Base-by-base conservation (phyloP, 176 grass and related monocot genomes). In the Saccharum spontaneum region DNA sequence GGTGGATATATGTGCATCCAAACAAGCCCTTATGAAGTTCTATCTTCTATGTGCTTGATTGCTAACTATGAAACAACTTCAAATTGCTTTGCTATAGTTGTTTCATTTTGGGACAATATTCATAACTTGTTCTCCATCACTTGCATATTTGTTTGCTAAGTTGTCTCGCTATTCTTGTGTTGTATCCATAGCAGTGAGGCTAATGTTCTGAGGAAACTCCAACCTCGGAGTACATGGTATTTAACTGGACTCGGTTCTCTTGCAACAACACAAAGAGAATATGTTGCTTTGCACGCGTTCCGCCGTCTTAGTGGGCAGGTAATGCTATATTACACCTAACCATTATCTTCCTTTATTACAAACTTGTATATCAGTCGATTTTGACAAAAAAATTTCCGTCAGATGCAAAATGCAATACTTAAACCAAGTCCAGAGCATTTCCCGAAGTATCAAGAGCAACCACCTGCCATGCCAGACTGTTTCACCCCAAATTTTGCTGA, bases 371-470 rank as follows among this genome's bases (percentile, higher is more conserved):
- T 75, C 16, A 11, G 11, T 26, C 61, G 12, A 45, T 82, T 54
- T 71, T 88, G 72, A 88, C 24, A n/a, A n/a, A 59, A 59, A 36
- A 54, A 84, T 40, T n/a, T 9, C 37, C 69, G 1, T 85, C 86
- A 99, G 97, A 99, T 99, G 97, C 97, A 99, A 99, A 89, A 83
- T 84, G 97, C 97, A 75, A 99, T 99, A 62, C 94, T 99, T 86
- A 88, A 99, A 68, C 97, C 97, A 41, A 99, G 97, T 85, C 90
- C 94, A 59, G 97, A 99, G 61, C 94, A 97, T 69, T 99, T 99
- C 84, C 97, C 97, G 0, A 99, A 97, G 82, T 97, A 92, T 70
- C 88, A 99, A 89, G 97, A 99, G 48, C 97, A 94, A 72, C 90
- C 84, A 66, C 97, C 94, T 84, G 90, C 94, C 81, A 95, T 94